Evolutionary conservation across 129 eudicot genomes (phyloP).

Genomic region (Heracleum sosnowskyi): DNA sequence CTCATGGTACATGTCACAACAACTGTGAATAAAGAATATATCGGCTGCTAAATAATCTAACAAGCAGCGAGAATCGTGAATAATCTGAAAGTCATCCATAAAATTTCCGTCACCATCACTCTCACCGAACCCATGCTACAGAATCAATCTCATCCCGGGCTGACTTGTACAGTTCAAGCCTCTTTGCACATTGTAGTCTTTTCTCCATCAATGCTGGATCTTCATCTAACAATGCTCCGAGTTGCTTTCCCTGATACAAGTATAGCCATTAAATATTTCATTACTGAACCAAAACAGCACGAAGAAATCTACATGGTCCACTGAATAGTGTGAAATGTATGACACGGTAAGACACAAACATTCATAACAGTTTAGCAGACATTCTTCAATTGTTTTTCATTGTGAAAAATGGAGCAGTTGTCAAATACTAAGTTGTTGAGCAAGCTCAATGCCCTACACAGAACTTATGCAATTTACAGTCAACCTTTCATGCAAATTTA

Average conservation of each 20-base stretch:
- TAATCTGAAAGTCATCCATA: background rate
- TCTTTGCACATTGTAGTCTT: constrained; percentile 30
- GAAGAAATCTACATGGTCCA: background rate
- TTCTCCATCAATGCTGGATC: constrained; percentile 47
- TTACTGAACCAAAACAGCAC: background rate
- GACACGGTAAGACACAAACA: background rate
- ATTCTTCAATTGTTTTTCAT: background rate
- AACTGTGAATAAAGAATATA: constrained; percentile 4
- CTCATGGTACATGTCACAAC: background rate
- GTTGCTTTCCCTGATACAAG: constrained; percentile 29
- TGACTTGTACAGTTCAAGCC: constrained; percentile 39
- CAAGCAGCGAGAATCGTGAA: background rate
- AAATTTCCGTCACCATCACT: background rate
- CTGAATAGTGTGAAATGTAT: background rate
- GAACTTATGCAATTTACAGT: background rate
- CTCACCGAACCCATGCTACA: constrained; percentile 16
- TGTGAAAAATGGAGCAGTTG: background rate
- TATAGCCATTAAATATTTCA: background rate
- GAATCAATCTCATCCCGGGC: constrained; percentile 17
- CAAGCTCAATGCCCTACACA: background rate
- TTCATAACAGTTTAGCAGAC: background rate
- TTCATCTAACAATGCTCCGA: constrained; percentile 39
- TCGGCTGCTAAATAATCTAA: constrained; percentile 2
- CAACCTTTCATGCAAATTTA: background rate
- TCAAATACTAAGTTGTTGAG: background rate